Conservation (phyloP, 495 filamentous ascomycete species). For the Tuber aestivum region DNA sequence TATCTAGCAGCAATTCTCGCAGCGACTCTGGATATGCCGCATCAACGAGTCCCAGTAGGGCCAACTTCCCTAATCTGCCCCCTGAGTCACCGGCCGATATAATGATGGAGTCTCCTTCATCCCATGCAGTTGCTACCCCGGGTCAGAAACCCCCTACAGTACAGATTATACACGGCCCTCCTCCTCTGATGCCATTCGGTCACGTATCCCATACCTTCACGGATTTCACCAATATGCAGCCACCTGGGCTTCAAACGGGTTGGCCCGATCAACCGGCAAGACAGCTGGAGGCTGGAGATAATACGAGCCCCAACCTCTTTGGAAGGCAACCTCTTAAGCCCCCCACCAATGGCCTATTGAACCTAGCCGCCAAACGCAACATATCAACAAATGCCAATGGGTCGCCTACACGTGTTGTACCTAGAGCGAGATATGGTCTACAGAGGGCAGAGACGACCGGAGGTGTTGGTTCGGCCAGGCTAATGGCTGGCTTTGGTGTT, state of each 20-base stretch:
- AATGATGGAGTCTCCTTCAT: slow-evolving; percentile 35
- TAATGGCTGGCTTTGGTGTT: neutral
- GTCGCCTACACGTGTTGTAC: slow-evolving; percentile 1
- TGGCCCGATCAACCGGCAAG: neutral
- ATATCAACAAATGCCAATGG: slow-evolving; percentile 8
- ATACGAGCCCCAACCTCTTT: neutral
- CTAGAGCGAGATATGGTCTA: slow-evolving; percentile 4
- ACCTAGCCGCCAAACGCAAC: neutral
- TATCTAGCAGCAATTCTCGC: slow-evolving; percentile 12
- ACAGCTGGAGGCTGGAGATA: neutral
- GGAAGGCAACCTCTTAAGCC: neutral
- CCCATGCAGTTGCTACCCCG: slow-evolving; percentile 17
- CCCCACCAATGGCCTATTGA: neutral
- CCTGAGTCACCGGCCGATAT: slow-evolving; percentile 40
- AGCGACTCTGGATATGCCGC: slow-evolving; percentile 26
- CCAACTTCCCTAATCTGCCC: slow-evolving; percentile 4
- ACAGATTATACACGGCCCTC: neutral
- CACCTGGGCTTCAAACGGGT: neutral
- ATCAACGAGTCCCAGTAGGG: slow-evolving; percentile 20
- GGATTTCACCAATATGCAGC: neutral
- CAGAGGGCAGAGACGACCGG: slow-evolving; percentile 17
- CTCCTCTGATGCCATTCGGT: slow-evolving; percentile 6
- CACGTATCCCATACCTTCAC: neutral
- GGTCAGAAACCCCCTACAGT: slow-evolving; percentile 13
- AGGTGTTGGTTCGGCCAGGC: neutral